Conservation (phyloP, 1,139 yeast species). For the Nakaseomyces sp. region DNA sequence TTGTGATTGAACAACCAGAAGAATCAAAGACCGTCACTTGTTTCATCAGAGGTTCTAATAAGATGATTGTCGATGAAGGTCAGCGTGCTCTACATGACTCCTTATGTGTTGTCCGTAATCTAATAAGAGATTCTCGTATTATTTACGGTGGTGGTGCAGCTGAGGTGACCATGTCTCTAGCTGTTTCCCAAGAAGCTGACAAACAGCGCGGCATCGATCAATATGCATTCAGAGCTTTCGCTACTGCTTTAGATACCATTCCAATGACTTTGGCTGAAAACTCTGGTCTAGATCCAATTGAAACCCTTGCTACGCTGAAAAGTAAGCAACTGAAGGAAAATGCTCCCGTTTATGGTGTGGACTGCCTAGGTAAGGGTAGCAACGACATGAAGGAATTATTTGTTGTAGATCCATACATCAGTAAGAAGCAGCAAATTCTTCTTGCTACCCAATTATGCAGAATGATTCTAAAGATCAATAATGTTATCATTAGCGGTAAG, state of each 20-base stretch:
- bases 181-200: slow-evolving; percentile 88
- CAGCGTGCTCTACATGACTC: slow-evolving; percentile 95
- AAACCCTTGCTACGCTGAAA: slow-evolving; percentile 74
- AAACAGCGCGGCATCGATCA: slow-evolving; percentile 91
- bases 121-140: slow-evolving; percentile 82
- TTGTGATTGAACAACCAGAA: slow-evolving; percentile 85
- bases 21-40: slow-evolving; percentile 89
- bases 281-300: slow-evolving; percentile 91
- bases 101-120: slow-evolving; percentile 91
- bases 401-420: slow-evolving; percentile 93
- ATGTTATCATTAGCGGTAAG: slow-evolving; percentile 86
- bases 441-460: slow-evolving; percentile 95
- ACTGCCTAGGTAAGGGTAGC: slow-evolving; percentile 81
- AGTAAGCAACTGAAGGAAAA: slow-evolving; percentile 74
- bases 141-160: slow-evolving; percentile 99
- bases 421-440: slow-evolving; percentile 90
- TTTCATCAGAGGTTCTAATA: slow-evolving; percentile 88
- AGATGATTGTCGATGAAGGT: slow-evolving; percentile 97
- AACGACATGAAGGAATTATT: slow-evolving; percentile 89
- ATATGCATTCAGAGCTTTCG: slow-evolving; percentile 93
- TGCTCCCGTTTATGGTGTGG: slow-evolving; percentile 75
- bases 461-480: slow-evolving; percentile 94
- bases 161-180: slow-evolving; percentile 85
- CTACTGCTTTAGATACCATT: slow-evolving; percentile 81
- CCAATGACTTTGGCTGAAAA: slow-evolving; percentile 96